phyloP scores from a whole-genome alignment of 225 moss, liverwort and hornwort genomes.

The Rhytidiadelphus loreus region DNA sequence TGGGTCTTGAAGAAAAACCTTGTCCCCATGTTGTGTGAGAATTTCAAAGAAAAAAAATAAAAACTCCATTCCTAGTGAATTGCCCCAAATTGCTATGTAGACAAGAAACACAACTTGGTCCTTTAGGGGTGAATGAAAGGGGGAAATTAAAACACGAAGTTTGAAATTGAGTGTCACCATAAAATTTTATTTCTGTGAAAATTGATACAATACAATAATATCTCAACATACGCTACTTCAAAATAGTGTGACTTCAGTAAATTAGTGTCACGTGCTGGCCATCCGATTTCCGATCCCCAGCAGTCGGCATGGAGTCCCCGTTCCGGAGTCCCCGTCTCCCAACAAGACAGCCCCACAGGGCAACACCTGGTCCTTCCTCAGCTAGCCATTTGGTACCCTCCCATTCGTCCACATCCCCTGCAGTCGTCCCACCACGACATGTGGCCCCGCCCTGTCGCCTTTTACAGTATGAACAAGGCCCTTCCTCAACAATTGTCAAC shows the following conservation, averaged over 20 bases:
- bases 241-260: not conserved
- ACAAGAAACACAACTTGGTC: too few species aligned
- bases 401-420: not conserved
- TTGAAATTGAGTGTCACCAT: too few species aligned
- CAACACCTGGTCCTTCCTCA: not conserved
- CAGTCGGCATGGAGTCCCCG: not conserved
- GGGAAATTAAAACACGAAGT: too few species aligned
- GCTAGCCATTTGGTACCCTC: not conserved
- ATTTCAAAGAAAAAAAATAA: too few species aligned
- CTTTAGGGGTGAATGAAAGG: too few species aligned
- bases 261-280: not conserved
- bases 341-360: not conserved
- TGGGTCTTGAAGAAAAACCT: too few species aligned
- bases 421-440: not conserved
- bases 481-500: fast-evolving
- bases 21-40: too few species aligned
- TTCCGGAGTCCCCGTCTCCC: not conserved
- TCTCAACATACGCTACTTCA: not conserved
- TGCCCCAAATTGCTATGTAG: too few species aligned
- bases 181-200: too few species aligned
- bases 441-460: not conserved
- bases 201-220: not conserved
- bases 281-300: not conserved
- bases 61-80: too few species aligned
- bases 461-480: not conserved